Percentiles rank a stretch among this genome's conserved stretches.
Conservation (phyloP, 208 protist genomes). For the Histomonas meleagridis region DNA sequence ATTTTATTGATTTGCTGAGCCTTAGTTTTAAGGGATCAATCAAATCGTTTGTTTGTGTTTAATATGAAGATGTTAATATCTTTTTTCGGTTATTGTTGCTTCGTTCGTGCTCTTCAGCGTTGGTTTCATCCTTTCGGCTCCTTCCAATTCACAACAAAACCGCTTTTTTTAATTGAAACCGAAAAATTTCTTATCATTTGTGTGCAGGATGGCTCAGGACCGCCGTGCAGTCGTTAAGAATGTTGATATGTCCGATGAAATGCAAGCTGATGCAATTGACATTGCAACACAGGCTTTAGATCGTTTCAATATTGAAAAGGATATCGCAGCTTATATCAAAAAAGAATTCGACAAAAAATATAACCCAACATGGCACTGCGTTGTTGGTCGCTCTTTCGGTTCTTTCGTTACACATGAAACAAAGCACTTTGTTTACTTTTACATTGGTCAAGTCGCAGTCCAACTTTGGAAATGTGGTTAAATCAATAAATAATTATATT, state of each 20-base stretch:
- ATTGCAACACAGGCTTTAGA: conserved; percentile 79
- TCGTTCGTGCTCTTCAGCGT: too few relatives aligned
- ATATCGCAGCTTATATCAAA: conserved; percentile 98
- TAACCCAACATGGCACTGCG: conserved; percentile 98
- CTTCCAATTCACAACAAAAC: too few relatives aligned
- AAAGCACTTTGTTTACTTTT: conserved; percentile 98
- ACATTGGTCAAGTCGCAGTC: conserved; percentile 93
- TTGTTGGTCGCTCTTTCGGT: conserved; percentile 99
- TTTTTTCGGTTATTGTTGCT: too few relatives aligned
- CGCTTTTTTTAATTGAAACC: too few relatives aligned
- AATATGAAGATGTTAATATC: too few relatives aligned
- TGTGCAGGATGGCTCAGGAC: conserved; percentile 34
- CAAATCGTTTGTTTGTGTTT: too few relatives aligned
- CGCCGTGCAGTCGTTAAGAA: conserved; percentile 60
- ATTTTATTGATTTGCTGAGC: too few relatives aligned
- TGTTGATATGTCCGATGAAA: conserved; percentile 68
- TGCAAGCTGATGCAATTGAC: conserved; percentile 90
- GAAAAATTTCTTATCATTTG: too few relatives aligned
- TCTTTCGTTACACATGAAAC: conserved; percentile 99
- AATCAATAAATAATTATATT: conserved; percentile 45
- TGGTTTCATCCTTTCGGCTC: too few relatives aligned
- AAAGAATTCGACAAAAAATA: conserved; percentile 97
- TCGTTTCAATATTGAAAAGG: conserved; percentile 97
- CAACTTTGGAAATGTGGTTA: conserved; percentile 90
- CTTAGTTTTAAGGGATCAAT: too few relatives aligned